These are phyloP conservation scores for Hibiscus tridactylites DNA, from an alignment of 345 rosid genomes.

Conservation along the genomic window DNA sequence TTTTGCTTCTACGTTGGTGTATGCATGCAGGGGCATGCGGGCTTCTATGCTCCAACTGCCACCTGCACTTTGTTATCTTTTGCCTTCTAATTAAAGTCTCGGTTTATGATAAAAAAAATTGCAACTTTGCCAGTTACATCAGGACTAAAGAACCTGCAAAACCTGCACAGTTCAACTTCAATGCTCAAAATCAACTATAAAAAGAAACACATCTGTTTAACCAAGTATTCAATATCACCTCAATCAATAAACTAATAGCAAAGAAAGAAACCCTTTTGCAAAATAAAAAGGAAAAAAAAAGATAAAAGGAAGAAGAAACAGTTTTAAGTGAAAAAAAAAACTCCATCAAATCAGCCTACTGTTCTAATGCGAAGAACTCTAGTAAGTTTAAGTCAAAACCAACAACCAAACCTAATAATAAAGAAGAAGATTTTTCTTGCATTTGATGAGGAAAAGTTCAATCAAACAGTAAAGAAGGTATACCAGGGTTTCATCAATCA, in stretches of 20 bases:
- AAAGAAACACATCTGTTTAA: no score
- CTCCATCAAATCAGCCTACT: slow-evolving; percentile 4
- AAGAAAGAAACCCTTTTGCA: neutral
- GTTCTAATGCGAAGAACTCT: neutral
- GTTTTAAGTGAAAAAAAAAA: neutral
- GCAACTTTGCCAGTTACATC: neutral
- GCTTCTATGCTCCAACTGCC: no score
- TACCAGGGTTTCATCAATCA: neutral
- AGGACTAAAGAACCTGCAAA: neutral
- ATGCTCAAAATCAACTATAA: no score
- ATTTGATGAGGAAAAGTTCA: neutral
- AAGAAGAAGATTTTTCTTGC: neutral
- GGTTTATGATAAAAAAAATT: no score
- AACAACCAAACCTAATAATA: neutral
- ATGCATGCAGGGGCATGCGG: no score
- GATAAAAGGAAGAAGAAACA: neutral
- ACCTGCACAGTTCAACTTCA: no score
- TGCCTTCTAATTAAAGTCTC: no score
- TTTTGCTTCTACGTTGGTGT: no score
- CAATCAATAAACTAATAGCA: neutral
- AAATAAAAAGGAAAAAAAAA: neutral
- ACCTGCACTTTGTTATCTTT: no score
- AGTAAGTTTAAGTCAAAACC: neutral
- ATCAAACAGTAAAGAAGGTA: neutral
- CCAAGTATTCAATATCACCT: neutral